phyloP scores from a whole-genome alignment of 306 rosid species.

The Luffa aegyptiaca region DNA sequence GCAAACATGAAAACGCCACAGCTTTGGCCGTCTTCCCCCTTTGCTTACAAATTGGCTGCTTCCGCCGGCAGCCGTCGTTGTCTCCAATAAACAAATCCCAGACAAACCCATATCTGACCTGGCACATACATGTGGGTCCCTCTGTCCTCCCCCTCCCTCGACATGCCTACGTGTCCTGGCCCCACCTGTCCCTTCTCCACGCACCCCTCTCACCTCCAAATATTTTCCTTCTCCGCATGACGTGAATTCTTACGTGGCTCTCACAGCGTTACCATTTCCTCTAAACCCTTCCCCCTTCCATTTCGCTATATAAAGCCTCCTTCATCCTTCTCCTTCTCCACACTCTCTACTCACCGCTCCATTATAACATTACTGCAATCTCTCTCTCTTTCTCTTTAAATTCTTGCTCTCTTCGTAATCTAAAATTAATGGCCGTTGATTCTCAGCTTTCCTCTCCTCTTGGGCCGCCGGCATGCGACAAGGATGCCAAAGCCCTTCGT shows the following conservation, averaged over 20 bases:
- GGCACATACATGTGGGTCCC: constrained; percentile 27
- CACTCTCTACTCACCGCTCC: not conserved
- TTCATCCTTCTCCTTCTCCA: not conserved
- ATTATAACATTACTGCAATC: no score
- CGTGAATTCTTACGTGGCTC: constrained; percentile 15
- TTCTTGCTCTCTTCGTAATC: not conserved
- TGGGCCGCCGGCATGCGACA: constrained; percentile 29
- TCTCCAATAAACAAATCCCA: constrained; percentile 24
- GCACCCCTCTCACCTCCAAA: not conserved
- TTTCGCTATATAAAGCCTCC: constrained; percentile 26
- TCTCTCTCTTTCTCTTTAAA: not conserved
- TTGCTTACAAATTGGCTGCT: no score
- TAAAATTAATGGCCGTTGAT: constrained; percentile 42
- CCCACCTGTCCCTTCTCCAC: constrained; percentile 37
- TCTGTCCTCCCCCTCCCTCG: constrained; percentile 20
- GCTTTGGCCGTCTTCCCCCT: no score
- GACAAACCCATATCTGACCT: constrained; percentile 21
- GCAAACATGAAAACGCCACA: no score
- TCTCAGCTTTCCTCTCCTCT: constrained; percentile 15
- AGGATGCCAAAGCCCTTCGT: constrained; percentile 41
- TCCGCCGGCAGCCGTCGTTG: constrained; percentile 51
- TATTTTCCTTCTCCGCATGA: constrained; percentile 9
- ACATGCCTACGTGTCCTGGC: constrained; percentile 31
- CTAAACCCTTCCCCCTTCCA: not conserved
- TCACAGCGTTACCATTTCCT: not conserved